A percentile compares a stretch with the other conserved stretches of the same genome.
These are phyloP conservation scores for Trichoderma pleuroti DNA, from an alignment of 2,329 filamentous ascomycete genomes.

Conservation along the genomic window DNA sequence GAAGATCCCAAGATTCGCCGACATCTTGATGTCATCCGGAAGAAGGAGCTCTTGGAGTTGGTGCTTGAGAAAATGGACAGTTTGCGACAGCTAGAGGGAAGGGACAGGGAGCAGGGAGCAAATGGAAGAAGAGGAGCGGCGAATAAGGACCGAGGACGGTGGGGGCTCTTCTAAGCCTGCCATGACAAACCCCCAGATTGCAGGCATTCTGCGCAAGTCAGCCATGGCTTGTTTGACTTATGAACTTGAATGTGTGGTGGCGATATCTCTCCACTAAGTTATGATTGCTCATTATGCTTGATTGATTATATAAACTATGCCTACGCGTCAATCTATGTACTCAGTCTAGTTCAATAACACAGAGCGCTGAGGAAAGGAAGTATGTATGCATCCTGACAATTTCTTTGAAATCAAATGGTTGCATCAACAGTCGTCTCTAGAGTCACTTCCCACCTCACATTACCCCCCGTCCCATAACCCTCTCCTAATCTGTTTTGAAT, in stretches of 20 bases:
- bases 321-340: neutral
- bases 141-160: conserved; percentile 44
- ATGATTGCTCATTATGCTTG: neutral
- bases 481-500: conserved; percentile 84
- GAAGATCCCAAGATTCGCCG: conserved; percentile 87
- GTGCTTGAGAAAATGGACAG: conserved; percentile 96
- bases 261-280: neutral
- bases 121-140: conserved; percentile 26
- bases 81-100: conserved; percentile 75
- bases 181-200: neutral
- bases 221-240: neutral
- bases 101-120: conserved; percentile 54
- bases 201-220: neutral
- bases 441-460: conserved; percentile 88
- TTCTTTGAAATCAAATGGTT: conserved; percentile 25
- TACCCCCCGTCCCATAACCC: conserved; percentile 75
- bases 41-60: conserved; percentile 89
- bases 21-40: conserved; percentile 85
- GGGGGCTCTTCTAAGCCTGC: conserved; percentile 45
- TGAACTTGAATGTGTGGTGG: neutral
- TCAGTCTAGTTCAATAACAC: neutral
- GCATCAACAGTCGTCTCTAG: conserved; percentile 62
- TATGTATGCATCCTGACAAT: neutral
- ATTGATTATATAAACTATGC: neutral
- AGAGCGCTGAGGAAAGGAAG: neutral